A percentile compares a stretch with the other conserved stretches of the same genome.
These are phyloP conservation scores for Calonectria fujianensis DNA, from an alignment of 2,329 filamentous ascomycete genomes.

Conservation along the genomic window DNA sequence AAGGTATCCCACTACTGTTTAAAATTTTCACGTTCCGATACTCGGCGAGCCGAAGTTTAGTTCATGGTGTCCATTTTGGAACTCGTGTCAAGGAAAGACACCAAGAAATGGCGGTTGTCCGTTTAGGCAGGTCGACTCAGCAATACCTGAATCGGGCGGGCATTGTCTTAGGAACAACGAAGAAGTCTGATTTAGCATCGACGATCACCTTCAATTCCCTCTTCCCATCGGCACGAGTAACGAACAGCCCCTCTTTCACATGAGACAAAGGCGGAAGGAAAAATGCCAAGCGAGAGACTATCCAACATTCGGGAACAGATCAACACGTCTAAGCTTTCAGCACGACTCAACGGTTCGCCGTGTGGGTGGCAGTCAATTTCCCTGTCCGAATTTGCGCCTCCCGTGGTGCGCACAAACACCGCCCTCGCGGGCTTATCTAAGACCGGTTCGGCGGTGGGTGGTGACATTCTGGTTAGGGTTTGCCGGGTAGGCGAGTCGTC, in stretches of 20 bases:
- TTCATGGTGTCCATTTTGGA: neutral
- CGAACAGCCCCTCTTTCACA: neutral
- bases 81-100: neutral
- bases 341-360: constrained; percentile 10
- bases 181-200: constrained; percentile 1
- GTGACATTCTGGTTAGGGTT: neutral
- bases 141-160: neutral
- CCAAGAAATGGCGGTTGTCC: neutral
- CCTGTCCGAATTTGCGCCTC: constrained; percentile 1
- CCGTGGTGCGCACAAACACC: neutral
- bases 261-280: neutral
- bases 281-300: constrained; percentile 9
- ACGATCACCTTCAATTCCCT: neutral
- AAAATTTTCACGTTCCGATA: too few species aligned
- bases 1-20: too few species aligned
- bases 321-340: neutral
- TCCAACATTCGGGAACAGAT: constrained; percentile 1
- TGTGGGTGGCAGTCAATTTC: constrained; percentile 14
- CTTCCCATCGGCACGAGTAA: too few species aligned
- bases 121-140: neutral
- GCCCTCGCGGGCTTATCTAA: neutral
- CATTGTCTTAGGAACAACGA: neutral
- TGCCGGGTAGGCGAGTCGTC: neutral
- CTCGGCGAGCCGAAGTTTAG: neutral
- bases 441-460: neutral